Percentiles rank a stretch among this genome's conserved stretches.
Evolutionary conservation across 495 filamentous ascomycete species (phyloP).

Genomic region (Daldinia bambusicola): DNA sequence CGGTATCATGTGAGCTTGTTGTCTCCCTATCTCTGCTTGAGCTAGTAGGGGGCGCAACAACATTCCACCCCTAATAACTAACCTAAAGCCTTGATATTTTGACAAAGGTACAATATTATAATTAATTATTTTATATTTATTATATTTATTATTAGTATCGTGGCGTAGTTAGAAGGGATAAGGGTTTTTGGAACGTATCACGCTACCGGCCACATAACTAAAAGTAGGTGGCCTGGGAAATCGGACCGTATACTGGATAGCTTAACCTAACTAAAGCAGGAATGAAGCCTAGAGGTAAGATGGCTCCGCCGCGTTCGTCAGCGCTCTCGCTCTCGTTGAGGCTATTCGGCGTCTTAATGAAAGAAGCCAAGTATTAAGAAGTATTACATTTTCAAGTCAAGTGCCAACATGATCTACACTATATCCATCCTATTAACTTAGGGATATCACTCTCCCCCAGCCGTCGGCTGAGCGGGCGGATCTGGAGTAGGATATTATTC

Average conservation of each 20-base stretch:
- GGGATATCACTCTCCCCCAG: background rate
- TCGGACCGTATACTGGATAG: conserved; percentile 35
- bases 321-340: background rate
- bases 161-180: too few relatives aligned
- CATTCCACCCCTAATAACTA: conserved; percentile 19
- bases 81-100: conserved; percentile 10
- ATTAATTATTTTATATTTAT: background rate
- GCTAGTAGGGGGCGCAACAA: conserved; percentile 6
- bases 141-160: background rate
- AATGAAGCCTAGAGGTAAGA: conserved; percentile 25
- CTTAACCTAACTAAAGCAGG: background rate
- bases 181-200: background rate
- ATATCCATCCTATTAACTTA: background rate
- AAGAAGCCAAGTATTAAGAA: conserved; percentile 12
- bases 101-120: background rate
- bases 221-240: conserved; percentile 10
- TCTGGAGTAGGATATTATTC: conserved; percentile 22
- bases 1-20: conserved; percentile 37
- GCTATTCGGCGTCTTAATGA: conserved; percentile 1
- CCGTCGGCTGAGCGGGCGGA: conserved; percentile 12
- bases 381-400: conserved; percentile 11
- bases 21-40: conserved; percentile 8
- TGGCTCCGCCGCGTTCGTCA: conserved; percentile 14
- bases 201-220: conserved; percentile 5
- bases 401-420: conserved; percentile 18